Evolutionary conservation across 441 rosid species (phyloP), one percentile per base, ranked within the genome.

Genomic region (Geranium incanum): DNA sequence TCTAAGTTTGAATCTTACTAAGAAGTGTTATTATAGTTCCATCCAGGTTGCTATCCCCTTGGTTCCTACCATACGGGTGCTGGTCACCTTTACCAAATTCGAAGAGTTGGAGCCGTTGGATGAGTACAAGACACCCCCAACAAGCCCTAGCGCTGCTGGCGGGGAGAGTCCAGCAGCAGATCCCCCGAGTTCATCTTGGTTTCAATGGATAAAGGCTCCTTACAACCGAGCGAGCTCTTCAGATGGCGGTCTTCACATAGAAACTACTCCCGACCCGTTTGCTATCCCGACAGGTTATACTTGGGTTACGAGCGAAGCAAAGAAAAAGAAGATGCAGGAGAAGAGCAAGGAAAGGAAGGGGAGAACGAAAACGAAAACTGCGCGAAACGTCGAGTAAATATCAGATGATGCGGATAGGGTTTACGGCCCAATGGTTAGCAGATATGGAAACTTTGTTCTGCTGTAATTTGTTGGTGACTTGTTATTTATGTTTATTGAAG

Each of bases 1-100:
- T 9, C 11, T 66, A 5, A 5, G 0, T 37, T 13, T 15, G 19
- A 21, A 39, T 70, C 28, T 11, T 13, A 38, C 71, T 68, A 43
- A 67, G 28, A 73, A 50, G 45, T 50, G 21, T 36, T 71, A 12
- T 4, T 23, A 41, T 68, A 37, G 55, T 52, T 77, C 66, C 70
- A 38, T 81, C 48, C 86, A 95, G 98, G 98, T 91, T 78, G 97
- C 99, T 68, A 95, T 95, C 52, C 99, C 99, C 0, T 97, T 95
- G 81, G 84, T 95, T 74, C 99, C 99, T 15, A 93, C 99, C 37
- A 91, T 95, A 76, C 87, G 92, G 82, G 98, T 95, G 43, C 77
- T 95, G 38, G 96, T 93, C 11, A 95, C 97, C 23, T 95, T 95
- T 70, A 88, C 98, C 1, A 95, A 91, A 84, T 93, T 93, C 43